phyloP scores from a whole-genome alignment of 305 asterid genomes.

The Rubia tinctorum region DNA sequence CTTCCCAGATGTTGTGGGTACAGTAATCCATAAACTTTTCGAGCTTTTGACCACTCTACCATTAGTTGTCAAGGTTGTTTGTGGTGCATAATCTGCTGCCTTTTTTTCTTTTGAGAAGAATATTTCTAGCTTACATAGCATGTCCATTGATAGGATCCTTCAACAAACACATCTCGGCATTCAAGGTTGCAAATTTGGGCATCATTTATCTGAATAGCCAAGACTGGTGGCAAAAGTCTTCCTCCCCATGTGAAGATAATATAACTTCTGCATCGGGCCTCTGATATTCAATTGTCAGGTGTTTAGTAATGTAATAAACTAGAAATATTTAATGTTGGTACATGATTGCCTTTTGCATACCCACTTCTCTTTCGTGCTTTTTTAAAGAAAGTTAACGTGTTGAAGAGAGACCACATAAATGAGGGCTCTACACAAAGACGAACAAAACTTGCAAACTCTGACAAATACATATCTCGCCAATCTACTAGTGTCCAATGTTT shows the following conservation, averaged over 20 bases:
- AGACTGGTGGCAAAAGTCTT: slow-evolving; percentile 76
- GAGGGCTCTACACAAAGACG: slow-evolving; percentile 72
- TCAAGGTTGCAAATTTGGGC: slow-evolving; percentile 98
- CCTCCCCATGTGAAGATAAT: slow-evolving; percentile 94
- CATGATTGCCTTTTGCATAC: slow-evolving; percentile 48
- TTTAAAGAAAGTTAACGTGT: slow-evolving; percentile 88
- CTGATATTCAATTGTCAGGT: neutral
- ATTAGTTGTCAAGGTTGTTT: slow-evolving; percentile 73
- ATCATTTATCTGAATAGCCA: slow-evolving; percentile 90
- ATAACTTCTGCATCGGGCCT: neutral
- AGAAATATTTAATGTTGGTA: neutral
- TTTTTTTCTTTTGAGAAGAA: neutral
- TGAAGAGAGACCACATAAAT: slow-evolving; percentile 95
- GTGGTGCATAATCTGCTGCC: neutral
- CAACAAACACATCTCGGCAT: slow-evolving; percentile 73
- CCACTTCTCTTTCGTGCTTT: slow-evolving; percentile 98
- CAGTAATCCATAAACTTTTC: slow-evolving; percentile 85
- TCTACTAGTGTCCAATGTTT: slow-evolving; percentile 79
- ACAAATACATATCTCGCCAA: slow-evolving; percentile 91
- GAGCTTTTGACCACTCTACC: slow-evolving; percentile 84
- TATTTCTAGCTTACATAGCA: slow-evolving; percentile 16
- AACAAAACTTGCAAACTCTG: slow-evolving; percentile 64
- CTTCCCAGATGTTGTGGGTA: slow-evolving; percentile 78
- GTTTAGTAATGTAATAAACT: neutral
- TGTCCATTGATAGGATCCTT: slow-evolving; percentile 70